Evolutionary conservation across 139 green algal genomes (phyloP).

Genomic region (Chlamydomonas sphaeroides): DNA sequence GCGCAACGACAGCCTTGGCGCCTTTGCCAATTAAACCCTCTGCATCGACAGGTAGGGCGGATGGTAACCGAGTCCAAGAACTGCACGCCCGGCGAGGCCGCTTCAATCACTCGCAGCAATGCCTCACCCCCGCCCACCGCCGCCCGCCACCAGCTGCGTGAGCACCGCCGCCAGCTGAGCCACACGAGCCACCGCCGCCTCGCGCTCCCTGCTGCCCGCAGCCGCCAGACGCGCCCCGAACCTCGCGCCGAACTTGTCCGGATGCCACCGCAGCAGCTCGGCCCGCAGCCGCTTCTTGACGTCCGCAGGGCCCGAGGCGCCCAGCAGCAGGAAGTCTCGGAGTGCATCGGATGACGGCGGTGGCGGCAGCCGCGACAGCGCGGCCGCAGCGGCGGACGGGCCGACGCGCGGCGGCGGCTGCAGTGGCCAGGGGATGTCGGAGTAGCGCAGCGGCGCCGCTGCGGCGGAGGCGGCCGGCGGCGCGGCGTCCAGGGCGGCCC

Average conservation of each 20-base stretch:
- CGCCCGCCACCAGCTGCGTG: conserved; percentile 11
- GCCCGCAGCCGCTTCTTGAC: conserved; percentile 48
- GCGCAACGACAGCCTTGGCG: too few relatives aligned
- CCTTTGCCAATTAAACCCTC: too few relatives aligned
- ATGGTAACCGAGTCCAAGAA: too few relatives aligned
- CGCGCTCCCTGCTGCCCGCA: neutral
- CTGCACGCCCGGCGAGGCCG: too few relatives aligned
- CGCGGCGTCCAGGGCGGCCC: conserved; percentile 5
- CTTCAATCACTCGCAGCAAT: too few relatives aligned
- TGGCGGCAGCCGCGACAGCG: neutral
- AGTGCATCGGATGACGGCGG: conserved; percentile 23
- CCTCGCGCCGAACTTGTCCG: conserved; percentile 65
- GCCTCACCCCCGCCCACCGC: too few relatives aligned
- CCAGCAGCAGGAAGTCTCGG: conserved; percentile 49
- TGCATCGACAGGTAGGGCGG: too few relatives aligned
- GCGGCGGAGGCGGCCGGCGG: neutral
- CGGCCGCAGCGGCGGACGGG: neutral
- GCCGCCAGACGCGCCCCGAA: conserved; percentile 44
- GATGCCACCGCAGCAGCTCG: conserved; percentile 67
- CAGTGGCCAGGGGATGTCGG: conserved; percentile 30
- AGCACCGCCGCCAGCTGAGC: conserved; percentile 7
- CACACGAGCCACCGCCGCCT: conserved; percentile 3
- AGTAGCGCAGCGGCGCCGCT: neutral
- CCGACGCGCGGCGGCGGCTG: neutral
- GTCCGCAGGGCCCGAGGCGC: conserved; percentile 27